Evolutionary conservation across 345 rosid genomes (phyloP).

Genomic region (Pugionium cornutum): DNA sequence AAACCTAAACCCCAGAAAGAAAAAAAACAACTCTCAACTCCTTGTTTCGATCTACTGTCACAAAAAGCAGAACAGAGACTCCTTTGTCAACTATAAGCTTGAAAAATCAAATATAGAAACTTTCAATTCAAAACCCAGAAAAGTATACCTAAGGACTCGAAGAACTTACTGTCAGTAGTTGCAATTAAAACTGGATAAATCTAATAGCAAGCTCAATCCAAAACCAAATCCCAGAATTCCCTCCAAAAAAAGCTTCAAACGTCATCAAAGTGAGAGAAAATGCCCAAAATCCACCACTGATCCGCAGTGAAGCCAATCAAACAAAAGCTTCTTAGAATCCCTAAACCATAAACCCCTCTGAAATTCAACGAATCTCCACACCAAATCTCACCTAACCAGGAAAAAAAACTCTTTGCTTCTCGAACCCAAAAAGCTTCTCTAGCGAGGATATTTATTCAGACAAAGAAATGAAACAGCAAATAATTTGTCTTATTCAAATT

Average conservation of each 20-base stretch:
- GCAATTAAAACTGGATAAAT: conserved; percentile 14
- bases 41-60: not conserved
- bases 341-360: not conserved
- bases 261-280: conserved; percentile 15
- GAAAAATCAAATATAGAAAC: not conserved
- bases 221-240: conserved; percentile 23
- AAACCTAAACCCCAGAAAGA: not conserved
- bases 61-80: conserved; percentile 15
- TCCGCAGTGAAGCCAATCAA: conserved; percentile 3
- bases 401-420: conserved; percentile 22
- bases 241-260: conserved; percentile 28
- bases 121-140: not conserved
- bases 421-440: conserved; percentile 12
- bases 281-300: conserved; percentile 3
- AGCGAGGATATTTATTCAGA: conserved; percentile 27
- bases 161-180: conserved; percentile 11
- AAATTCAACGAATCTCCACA: conserved; percentile 29
- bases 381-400: conserved; percentile 26
- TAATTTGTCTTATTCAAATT: conserved; percentile 10
- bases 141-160: not conserved
- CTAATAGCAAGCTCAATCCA: conserved; percentile 2
- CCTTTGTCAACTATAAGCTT: not conserved
- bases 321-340: conserved; percentile 27
- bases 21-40: too few relatives aligned
- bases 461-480: not conserved